phyloP scores from a whole-genome alignment of 2,329 filamentous ascomycete species.

The Trichothecium roseum region DNA sequence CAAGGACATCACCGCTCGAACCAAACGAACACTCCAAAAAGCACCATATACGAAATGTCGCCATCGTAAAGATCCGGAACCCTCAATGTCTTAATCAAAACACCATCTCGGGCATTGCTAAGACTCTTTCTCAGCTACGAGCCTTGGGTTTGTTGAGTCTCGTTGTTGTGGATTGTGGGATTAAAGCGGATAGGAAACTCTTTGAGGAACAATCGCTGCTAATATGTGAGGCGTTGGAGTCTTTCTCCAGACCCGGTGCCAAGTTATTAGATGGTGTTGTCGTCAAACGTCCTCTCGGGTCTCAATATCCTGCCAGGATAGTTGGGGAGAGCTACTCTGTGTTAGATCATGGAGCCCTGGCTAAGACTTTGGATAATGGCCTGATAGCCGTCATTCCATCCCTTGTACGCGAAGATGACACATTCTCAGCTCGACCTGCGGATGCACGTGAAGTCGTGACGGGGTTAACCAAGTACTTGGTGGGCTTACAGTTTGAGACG shows the following conservation, averaged over 20 bases:
- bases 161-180: constrained; percentile 67
- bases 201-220: constrained; percentile 58
- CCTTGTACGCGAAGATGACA: constrained; percentile 30
- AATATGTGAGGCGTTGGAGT: constrained; percentile 65
- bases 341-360: constrained; percentile 19
- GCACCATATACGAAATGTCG: constrained; percentile 34
- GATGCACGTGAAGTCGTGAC: constrained; percentile 56
- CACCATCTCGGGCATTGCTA: constrained; percentile 64
- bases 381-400: constrained; percentile 28
- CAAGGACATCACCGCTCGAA: neutral
- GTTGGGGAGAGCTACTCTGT: constrained; percentile 16
- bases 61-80: constrained; percentile 72
- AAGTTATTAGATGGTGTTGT: constrained; percentile 48
- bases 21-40: neutral
- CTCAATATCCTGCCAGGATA: constrained; percentile 7
- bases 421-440: constrained; percentile 24
- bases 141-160: constrained; percentile 73
- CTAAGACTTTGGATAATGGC: constrained; percentile 19
- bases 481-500: constrained; percentile 45
- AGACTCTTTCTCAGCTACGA: constrained; percentile 74
- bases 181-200: constrained; percentile 25
- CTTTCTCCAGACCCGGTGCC: constrained; percentile 55
- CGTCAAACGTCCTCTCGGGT: constrained; percentile 3
- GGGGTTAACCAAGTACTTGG: constrained; percentile 66
- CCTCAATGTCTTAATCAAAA: constrained; percentile 61